Evolutionary conservation across 331 rosid species (phyloP).

Genomic region (Ulmus americana): DNA sequence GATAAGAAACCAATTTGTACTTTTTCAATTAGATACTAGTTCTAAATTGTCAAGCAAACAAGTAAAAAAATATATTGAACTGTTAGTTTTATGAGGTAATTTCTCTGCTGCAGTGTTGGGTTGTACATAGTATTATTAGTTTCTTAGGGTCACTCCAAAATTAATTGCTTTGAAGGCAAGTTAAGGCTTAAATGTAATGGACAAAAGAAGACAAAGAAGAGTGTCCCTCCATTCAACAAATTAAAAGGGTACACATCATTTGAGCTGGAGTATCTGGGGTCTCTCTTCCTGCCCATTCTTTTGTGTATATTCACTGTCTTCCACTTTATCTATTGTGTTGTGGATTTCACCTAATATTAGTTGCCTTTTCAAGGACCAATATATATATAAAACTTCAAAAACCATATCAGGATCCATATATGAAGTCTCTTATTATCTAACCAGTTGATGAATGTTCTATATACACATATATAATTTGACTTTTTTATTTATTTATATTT

Average conservation of each 20-base stretch:
- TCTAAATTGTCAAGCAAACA: neutral
- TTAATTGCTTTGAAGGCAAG: neutral
- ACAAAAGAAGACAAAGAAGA: neutral
- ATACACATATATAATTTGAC: no score
- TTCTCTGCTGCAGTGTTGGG: neutral
- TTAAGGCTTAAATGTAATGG: neutral
- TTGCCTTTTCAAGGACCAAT: neutral
- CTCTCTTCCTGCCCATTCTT: neutral
- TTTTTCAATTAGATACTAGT: neutral
- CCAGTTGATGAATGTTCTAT: no score
- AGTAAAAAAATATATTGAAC: no score
- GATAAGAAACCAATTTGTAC: neutral
- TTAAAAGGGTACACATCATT: neutral
- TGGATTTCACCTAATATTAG: constrained; percentile 6
- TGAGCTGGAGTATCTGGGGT: constrained; percentile 9
- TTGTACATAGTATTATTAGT: neutral
- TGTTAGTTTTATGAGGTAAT: no score
- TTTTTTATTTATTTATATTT: no score
- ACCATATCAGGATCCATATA: no score
- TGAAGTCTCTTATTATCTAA: no score
- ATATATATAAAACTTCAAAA: no score
- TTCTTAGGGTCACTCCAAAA: neutral
- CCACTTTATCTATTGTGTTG: neutral
- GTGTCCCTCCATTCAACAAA: neutral
- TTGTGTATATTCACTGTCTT: neutral